Base-by-base conservation (phyloP, 768 basidiomycete genomes). In the Floccularia luteovirens region DNA sequence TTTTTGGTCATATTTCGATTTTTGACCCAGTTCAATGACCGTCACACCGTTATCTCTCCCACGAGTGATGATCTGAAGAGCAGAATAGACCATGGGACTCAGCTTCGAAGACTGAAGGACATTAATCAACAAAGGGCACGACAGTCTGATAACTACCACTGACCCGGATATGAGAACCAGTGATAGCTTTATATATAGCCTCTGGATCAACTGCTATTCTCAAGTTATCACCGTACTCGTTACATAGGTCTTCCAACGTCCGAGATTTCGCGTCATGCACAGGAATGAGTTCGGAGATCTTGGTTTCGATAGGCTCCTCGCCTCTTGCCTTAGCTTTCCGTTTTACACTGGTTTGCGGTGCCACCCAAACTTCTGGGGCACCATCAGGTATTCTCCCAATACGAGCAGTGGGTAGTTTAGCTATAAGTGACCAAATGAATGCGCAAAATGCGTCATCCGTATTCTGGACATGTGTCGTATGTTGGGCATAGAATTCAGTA, bases 1-100 rank as follows among this genome's bases (percentile, higher is more conserved):
- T 59, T 91, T 92, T 54, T 88, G 87, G 53, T 91, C 90, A 51
- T 93, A 90, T 36, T 75, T 77, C 7, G 90, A 82, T 51, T 75
- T 69, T 48, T 77, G 77, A 19, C 86, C 85, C 11, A 94, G 69
- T 23, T 85, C 75, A 10, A 90, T 76, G 33, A 86, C 80, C 5
- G 86, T 82, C 12, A 88, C 72, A 8, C 90, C 90, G 14, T 72
- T 62, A 43, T 86, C 82, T 43, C 90, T 66, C 2, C 83, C 86
- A 25, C 86, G 74, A n/a, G 88, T 82, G 48, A 94, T 78, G 31
- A 90, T 67, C 54, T 92, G 89, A 11, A 94, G 72, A 4, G 82
- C 79, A 12, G 79, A 76, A 55, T 90, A 93, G 2, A 91, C 85
- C 79, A 85, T 83, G 0, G 83, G 81, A 35, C 81, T 90, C 49